A percentile compares a stretch with the other conserved stretches of the same genome.
Conservation (phyloP, 78 protist genomes). For the Emiliania huxleyi region DNA sequence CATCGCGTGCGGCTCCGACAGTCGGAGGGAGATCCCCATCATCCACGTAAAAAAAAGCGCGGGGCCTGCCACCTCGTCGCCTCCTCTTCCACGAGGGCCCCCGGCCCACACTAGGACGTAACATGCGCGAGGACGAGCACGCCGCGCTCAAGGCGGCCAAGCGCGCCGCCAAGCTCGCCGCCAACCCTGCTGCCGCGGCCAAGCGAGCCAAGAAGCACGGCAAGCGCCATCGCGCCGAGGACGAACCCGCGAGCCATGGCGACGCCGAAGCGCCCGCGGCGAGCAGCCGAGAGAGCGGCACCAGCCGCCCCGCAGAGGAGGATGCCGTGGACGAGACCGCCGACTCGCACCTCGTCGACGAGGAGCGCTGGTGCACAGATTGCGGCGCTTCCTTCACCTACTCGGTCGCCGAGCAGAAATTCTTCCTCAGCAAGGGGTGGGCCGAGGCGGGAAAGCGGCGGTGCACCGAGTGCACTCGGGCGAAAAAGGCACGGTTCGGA, state of each 20-base stretch:
- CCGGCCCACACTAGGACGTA: no score
- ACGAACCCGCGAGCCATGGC: no score
- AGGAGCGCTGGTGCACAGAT: not conserved
- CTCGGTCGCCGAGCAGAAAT: not conserved
- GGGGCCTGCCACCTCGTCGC: no score
- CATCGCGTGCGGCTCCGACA: no score
- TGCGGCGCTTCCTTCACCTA: not conserved
- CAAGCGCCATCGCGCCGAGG: not conserved
- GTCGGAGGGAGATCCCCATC: no score
- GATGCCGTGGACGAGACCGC: not conserved
- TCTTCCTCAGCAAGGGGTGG: not conserved
- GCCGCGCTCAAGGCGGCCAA: not conserved
- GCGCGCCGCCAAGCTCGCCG: not conserved
- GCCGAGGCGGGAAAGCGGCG: not conserved
- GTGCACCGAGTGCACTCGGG: not conserved
- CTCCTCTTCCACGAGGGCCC: no score
- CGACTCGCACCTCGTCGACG: not conserved
- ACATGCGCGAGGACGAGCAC: not conserved
- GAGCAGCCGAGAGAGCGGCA: no score
- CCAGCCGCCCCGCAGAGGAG: no score
- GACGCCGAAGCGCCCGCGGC: no score
- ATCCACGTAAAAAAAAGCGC: no score
- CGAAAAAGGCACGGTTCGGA: not conserved
- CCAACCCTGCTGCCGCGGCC: not conserved
- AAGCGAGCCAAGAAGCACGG: not conserved